A percentile compares a stretch with the other conserved stretches of the same genome.
These are phyloP conservation scores for Diplodia sapinea DNA, from an alignment of 2,329 filamentous ascomycete genomes.

Conservation along the genomic window DNA sequence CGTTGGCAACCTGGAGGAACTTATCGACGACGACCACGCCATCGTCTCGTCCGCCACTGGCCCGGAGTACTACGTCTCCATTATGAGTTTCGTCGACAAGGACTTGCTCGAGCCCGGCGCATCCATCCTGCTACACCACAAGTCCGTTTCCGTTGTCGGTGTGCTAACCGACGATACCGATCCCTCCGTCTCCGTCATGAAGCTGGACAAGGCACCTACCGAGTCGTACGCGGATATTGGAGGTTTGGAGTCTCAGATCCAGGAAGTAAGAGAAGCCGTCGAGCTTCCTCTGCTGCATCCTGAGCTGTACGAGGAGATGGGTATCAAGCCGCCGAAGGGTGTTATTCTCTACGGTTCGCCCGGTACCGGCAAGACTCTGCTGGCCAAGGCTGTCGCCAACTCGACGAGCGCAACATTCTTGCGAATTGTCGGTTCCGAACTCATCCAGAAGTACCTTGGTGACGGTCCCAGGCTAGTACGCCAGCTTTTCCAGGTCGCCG, in stretches of 20 bases:
- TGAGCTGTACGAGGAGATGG: slow-evolving; percentile 99
- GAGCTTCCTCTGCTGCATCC: slow-evolving; percentile 94
- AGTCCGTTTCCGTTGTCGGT: slow-evolving; percentile 96
- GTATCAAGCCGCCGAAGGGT: slow-evolving; percentile 99
- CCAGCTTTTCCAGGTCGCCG: slow-evolving; percentile 91
- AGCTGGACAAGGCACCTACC: slow-evolving; percentile 96
- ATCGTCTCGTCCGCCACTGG: slow-evolving; percentile 98
- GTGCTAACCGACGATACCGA: slow-evolving; percentile 96
- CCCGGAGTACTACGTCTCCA: slow-evolving; percentile 98
- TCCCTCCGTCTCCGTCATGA: slow-evolving; percentile 97
- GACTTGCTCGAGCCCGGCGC: slow-evolving; percentile 95
- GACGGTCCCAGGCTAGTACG: slow-evolving; percentile 93
- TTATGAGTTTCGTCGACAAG: slow-evolving; percentile 99
- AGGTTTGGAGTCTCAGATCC: slow-evolving; percentile 91
- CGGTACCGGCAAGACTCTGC: slow-evolving; percentile 92
- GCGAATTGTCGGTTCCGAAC: slow-evolving; percentile 93
- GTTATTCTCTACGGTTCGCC: slow-evolving; percentile 98
- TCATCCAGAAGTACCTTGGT: slow-evolving; percentile 98
- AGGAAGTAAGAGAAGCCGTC: slow-evolving; percentile 96
- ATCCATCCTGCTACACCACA: slow-evolving; percentile 94
- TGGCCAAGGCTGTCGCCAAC: slow-evolving; percentile 97
- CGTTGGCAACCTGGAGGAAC: slow-evolving; percentile 94
- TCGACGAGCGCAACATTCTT: slow-evolving; percentile 99
- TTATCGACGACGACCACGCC: slow-evolving; percentile 98
- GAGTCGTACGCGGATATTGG: slow-evolving; percentile 99